Base-by-base conservation (phyloP, 225 moss, liverwort and hornwort species). In the Antitrichia curtipendula region DNA sequence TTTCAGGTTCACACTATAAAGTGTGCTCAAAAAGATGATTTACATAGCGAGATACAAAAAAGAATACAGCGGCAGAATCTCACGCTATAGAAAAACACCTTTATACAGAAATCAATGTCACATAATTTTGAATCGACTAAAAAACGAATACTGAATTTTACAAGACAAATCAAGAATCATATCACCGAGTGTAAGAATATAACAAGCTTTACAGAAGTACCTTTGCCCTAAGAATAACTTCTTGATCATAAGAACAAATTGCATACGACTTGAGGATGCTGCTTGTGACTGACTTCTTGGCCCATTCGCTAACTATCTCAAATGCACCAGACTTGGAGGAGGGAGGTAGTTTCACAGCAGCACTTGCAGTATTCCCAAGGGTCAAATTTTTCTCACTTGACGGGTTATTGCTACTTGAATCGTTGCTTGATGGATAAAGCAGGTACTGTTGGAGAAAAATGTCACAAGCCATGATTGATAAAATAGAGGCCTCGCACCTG, bases 401-500 rank as follows among this genome's bases (percentile, higher is more conserved):
- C 63, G 87, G 61, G 43, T 71, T 81, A 25, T 82, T 82, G 87
- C 82, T 90, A 81, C 80, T 83, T 75, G 86, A 85, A 75, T 92
- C 91, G 43, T 79, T 89, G 87, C 61, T 93, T 83, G 92, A 92
- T 56, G 93, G 84, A 88, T 95, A 94, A 74, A 97, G 80, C 23
- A 96, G 86, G 87, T 94, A 95, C 84, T 94, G 92, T 69, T 97
- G 98, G 58, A 99, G 91, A 87, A 99, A 99, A 36, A 96, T 90
- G 84, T 99, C 98, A 89, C 93, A 97, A 75, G 97, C 95, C 95
- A 96, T 93, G 21, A 99, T 95, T 66, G 97, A 95, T 73, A 97
- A 92, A 66, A 99, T 90, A 58, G 96, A 97, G 52, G 95, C 96
- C 90, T 99, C 98, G 84, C 95, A 99, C 62, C 93, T 92, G 38